Conservation (phyloP, 768 basidiomycete genomes). For the Collybiopsis confluens region DNA sequence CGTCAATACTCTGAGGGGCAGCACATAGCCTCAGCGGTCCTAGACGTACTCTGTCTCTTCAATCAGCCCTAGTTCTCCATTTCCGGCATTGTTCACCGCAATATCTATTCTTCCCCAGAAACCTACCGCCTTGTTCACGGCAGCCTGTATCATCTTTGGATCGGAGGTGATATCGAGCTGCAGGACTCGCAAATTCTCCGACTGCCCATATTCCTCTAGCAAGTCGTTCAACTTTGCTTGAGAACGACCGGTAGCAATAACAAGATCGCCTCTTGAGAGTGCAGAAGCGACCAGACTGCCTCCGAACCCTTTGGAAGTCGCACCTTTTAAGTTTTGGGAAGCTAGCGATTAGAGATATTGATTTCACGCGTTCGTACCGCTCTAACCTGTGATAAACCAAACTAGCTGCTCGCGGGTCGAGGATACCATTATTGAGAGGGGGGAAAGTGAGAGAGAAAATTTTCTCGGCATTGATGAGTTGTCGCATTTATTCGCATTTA, state of each 20-base stretch:
- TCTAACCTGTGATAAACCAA: conserved; percentile 5
- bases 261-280: conserved; percentile 54
- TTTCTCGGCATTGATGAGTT: no score
- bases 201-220: conserved; percentile 15
- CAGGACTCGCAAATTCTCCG: conserved; percentile 35
- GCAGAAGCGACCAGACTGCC: conserved; percentile 41
- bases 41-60: conserved; percentile 53
- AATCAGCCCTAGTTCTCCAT: conserved; percentile 38
- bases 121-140: conserved; percentile 38
- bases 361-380: background rate
- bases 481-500: no score
- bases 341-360: background rate
- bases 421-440: background rate
- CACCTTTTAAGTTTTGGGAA: background rate
- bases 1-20: no score
- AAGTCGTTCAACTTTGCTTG: conserved; percentile 36
- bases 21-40: background rate
- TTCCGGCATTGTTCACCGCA: conserved; percentile 62
- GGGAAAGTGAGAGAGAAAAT: background rate
- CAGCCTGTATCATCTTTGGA: conserved; percentile 33
- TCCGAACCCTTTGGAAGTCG: conserved; percentile 41
- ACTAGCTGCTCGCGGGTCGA: background rate
- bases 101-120: conserved; percentile 57
- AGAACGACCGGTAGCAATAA: conserved; percentile 55
- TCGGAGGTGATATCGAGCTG: conserved; percentile 52